A percentile compares a stretch with the other conserved stretches of the same genome.
These are phyloP conservation scores for Magnusiomyces magnusii DNA, from an alignment of 1,139 yeast genomes.

Conservation along the genomic window DNA sequence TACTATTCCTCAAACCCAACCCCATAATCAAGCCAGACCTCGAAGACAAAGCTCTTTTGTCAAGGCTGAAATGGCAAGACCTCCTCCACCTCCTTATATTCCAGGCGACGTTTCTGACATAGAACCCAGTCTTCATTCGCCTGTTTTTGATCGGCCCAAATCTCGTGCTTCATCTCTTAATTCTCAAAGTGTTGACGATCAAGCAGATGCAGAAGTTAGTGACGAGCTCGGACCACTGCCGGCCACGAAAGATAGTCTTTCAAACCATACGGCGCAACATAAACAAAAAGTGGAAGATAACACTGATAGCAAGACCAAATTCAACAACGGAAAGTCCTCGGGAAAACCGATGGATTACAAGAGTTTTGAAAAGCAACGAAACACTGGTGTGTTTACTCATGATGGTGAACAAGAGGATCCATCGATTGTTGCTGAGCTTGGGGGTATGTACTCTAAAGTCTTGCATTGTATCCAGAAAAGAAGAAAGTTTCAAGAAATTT, in stretches of 20 bases:
- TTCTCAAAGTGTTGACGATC: not conserved
- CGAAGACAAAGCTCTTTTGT: conserved; percentile 10
- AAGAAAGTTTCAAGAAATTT: conserved; percentile 61
- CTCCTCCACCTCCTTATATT: conserved; percentile 23
- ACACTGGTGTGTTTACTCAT: conserved; percentile 25
- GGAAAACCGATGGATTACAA: conserved; percentile 5
- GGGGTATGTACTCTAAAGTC: conserved; percentile 63
- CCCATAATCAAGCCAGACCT: not conserved
- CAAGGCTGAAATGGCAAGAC: conserved; percentile 23
- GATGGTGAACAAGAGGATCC: conserved; percentile 43
- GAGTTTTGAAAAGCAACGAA: conserved; percentile 22
- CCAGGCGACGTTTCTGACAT: conserved; percentile 1
- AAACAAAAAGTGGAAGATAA: not conserved
- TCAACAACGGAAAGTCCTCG: not conserved
- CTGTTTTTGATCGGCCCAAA: not conserved
- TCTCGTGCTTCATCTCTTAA: not conserved
- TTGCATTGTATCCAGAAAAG: conserved; percentile 67
- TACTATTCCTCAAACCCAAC: not conserved
- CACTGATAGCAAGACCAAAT: not conserved
- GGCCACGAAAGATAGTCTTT: not conserved
- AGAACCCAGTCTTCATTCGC: not conserved
- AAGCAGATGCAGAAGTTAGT: not conserved
- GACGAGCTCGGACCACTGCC: not conserved
- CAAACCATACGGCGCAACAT: not conserved
- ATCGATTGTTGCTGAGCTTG: conserved; percentile 59